Conservation (phyloP, 163 green algal species). For the Trebouxiophyceae sp. region DNA sequence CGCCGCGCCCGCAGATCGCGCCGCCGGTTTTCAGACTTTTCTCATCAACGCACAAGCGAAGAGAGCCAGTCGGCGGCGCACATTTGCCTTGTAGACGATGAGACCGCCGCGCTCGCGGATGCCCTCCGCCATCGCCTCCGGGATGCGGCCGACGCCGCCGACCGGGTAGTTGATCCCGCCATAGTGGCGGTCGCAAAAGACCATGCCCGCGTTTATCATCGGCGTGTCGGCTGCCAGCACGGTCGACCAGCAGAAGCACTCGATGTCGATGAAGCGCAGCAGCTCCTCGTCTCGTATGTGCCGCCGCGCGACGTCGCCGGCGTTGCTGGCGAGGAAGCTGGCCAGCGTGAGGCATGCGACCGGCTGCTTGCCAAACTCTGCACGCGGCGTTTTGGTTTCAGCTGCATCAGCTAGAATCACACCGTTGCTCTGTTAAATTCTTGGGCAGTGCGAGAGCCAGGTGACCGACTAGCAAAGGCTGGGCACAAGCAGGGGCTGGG, state of each 20-base stretch:
- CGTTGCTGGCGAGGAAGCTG: slow-evolving; percentile 64
- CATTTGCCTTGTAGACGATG: slow-evolving; percentile 89
- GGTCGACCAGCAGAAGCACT: slow-evolving; percentile 94
- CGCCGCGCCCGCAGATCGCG: no score
- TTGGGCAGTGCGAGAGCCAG: no score
- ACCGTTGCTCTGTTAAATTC: no score
- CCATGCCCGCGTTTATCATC: slow-evolving; percentile 89
- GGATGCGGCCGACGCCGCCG: slow-evolving; percentile 78
- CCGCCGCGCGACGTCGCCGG: slow-evolving; percentile 66
- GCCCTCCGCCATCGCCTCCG: slow-evolving; percentile 60
- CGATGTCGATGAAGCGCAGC: slow-evolving; percentile 91
- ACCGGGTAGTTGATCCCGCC: slow-evolving; percentile 95
- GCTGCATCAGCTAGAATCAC: no score
- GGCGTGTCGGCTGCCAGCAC: slow-evolving; percentile 81
- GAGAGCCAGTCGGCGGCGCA: slow-evolving; percentile 1
- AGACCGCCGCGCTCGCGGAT: slow-evolving; percentile 60
- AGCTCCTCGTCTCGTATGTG: slow-evolving; percentile 83
- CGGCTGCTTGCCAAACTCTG: slow-evolving; percentile 82
- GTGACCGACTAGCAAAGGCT: no score
- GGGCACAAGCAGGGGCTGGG: not conserved
- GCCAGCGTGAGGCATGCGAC: slow-evolving; percentile 81
- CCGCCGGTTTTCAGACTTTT: no score
- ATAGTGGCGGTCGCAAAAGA: slow-evolving; percentile 91
- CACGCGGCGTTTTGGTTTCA: no score
- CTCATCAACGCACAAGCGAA: no score